phyloP scores from a whole-genome alignment of 148 eudicot genomes.

The Talinum fruticosum region DNA sequence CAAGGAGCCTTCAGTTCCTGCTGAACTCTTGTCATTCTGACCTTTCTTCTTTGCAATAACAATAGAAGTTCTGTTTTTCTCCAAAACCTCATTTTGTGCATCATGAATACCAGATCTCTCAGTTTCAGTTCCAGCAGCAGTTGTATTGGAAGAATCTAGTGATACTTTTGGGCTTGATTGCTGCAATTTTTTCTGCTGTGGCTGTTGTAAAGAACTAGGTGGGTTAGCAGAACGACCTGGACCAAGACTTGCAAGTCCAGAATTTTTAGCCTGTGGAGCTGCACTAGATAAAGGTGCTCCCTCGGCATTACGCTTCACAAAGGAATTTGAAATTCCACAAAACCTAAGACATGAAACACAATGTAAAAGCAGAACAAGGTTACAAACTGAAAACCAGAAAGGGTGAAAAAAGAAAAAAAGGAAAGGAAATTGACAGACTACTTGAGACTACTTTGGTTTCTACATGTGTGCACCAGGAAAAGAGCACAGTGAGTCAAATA shows the following conservation, averaged over 20 bases:
- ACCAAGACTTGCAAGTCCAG: slow-evolving; percentile 31
- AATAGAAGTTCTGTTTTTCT: slow-evolving; percentile 48
- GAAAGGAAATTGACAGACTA: neutral
- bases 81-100: slow-evolving; percentile 32
- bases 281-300: slow-evolving; percentile 37
- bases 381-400: neutral
- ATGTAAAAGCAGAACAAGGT: neutral
- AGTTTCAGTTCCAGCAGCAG: slow-evolving; percentile 39
- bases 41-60: slow-evolving; percentile 48
- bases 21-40: slow-evolving; percentile 44
- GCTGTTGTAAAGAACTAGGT: slow-evolving; percentile 35
- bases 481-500: neutral
- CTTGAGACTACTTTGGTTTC: neutral
- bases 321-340: slow-evolving; percentile 75
- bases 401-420: neutral
- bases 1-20: slow-evolving; percentile 62
- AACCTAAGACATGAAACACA: slow-evolving; percentile 47
- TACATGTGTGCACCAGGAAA: neutral
- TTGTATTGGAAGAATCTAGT: slow-evolving; percentile 29
- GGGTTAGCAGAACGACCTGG: slow-evolving; percentile 33
- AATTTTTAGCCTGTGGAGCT: slow-evolving; percentile 38
- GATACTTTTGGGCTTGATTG: slow-evolving; percentile 45
- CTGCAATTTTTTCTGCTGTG: slow-evolving; percentile 46
- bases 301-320: slow-evolving; percentile 57
- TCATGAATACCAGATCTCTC: slow-evolving; percentile 26